Conservation (phyloP, 225 moss, liverwort and hornwort species). For the Physcomitrium patens region DNA sequence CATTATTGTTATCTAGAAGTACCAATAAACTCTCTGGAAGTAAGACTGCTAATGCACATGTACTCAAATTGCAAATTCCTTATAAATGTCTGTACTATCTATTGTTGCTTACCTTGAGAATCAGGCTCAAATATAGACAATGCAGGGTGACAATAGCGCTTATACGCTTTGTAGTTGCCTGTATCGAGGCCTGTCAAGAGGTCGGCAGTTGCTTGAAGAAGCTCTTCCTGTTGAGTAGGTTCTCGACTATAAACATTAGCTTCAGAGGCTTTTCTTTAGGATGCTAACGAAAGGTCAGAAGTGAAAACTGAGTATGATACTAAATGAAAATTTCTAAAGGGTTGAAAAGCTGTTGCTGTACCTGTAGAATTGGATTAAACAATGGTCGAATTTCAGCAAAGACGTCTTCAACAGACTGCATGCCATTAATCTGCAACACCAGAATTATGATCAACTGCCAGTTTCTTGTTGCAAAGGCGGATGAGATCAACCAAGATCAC, state of each 20-base stretch:
- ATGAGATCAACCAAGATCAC: neutral
- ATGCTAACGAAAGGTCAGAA: neutral
- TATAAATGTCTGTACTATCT: no score
- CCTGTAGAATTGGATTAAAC: conserved; percentile 74
- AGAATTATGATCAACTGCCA: conserved; percentile 12
- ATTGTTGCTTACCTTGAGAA: conserved; percentile 55
- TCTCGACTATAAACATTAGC: neutral
- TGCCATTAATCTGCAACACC: conserved; percentile 69
- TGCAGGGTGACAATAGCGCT: conserved; percentile 69
- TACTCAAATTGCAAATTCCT: no score
- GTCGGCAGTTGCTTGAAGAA: conserved; percentile 77
- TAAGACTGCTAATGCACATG: neutral
- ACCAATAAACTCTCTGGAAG: neutral
- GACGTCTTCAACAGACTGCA: conserved; percentile 70
- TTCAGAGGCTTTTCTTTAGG: neutral
- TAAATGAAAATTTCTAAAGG: neutral
- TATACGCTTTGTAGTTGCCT: conserved; percentile 71
- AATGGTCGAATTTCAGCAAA: conserved; percentile 74
- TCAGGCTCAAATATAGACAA: conserved; percentile 94
- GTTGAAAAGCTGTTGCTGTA: conserved; percentile 21
- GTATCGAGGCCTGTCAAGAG: conserved; percentile 76
- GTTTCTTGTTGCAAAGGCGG: neutral
- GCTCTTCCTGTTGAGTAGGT: conserved; percentile 61
- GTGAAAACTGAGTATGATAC: neutral
- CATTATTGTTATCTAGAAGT: neutral